Conservation (phyloP, 176 grass and related monocot genomes). For the Musa schizocarpa region DNA sequence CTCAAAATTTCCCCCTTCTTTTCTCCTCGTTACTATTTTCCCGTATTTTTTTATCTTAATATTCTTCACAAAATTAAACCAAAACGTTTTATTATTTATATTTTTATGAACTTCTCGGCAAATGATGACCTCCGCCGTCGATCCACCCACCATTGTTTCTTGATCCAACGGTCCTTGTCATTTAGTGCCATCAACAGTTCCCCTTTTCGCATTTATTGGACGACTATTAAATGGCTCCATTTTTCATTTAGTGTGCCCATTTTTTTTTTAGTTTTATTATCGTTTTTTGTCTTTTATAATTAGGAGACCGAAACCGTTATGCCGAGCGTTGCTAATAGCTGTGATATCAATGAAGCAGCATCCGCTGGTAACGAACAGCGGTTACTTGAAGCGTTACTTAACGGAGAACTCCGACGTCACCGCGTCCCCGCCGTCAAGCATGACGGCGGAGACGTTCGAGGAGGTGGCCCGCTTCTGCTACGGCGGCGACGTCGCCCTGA, state of each 20-base stretch:
- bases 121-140: not conserved
- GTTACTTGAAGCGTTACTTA: slow-evolving; percentile 49
- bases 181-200: not conserved
- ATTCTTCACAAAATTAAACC: not conserved
- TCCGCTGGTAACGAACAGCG: slow-evolving; percentile 48
- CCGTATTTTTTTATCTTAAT: not conserved
- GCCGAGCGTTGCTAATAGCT: too few relatives aligned
- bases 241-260: too few relatives aligned
- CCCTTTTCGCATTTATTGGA: not conserved
- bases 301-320: not conserved
- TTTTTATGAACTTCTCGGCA: too few relatives aligned
- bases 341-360: slow-evolving; percentile 24
- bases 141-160: not conserved
- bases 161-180: slow-evolving; percentile 2
- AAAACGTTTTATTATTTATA: too few relatives aligned
- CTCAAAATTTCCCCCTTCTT: too few relatives aligned
- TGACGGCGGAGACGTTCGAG: slow-evolving; percentile 33
- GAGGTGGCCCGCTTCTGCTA: slow-evolving; percentile 58
- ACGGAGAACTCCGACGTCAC: slow-evolving; percentile 39
- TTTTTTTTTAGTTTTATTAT: too few relatives aligned
- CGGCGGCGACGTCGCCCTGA: slow-evolving; percentile 23
- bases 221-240: not conserved
- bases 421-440: slow-evolving; percentile 36
- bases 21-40: too few relatives aligned
- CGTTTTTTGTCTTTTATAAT: too few relatives aligned